A percentile compares a stretch with the other conserved stretches of the same genome.
phyloP scores from a whole-genome alignment of 2,329 filamentous ascomycete species.

The Fusarium denticulatum region DNA sequence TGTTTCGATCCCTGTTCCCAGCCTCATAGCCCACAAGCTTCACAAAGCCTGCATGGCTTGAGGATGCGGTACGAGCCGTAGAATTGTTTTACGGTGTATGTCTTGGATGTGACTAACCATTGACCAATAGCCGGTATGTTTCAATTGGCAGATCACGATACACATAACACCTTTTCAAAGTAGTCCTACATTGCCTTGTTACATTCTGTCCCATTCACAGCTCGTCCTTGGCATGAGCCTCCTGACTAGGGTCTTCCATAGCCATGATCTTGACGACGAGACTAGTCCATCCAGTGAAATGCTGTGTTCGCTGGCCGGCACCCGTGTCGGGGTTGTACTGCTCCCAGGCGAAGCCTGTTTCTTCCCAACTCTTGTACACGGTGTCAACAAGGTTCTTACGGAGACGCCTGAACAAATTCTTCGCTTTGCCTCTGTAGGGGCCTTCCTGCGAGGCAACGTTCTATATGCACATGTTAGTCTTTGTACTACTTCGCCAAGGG shows the following conservation, averaged over 20 bases:
- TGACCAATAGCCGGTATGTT: slow-evolving; percentile 1
- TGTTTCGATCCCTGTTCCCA: slow-evolving; percentile 11
- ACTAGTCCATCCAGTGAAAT: slow-evolving; percentile 99
- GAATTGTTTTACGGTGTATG: slow-evolving; percentile 13
- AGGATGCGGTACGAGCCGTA: slow-evolving; percentile 21
- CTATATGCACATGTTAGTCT: slow-evolving; percentile 51
- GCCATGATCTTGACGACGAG: slow-evolving; percentile 97
- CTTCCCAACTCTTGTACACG: slow-evolving; percentile 86
- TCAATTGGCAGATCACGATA: slow-evolving; percentile 6
- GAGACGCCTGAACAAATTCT: slow-evolving; percentile 78
- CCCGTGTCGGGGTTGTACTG: slow-evolving; percentile 97
- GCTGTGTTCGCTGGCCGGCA: slow-evolving; percentile 92
- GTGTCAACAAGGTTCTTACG: slow-evolving; percentile 89
- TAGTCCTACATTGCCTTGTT: slow-evolving; percentile 3
- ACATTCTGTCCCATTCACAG: slow-evolving; percentile 48
- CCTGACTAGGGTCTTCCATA: slow-evolving; percentile 75
- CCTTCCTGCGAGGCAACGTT: slow-evolving; percentile 72
- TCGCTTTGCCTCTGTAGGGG: slow-evolving; percentile 74
- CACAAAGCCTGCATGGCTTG: slow-evolving; percentile 31
- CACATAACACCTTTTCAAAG: slow-evolving; percentile 1
- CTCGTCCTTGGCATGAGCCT: slow-evolving; percentile 56
- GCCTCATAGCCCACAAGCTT: slow-evolving; percentile 6
- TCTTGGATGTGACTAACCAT: neutral
- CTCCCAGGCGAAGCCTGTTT: slow-evolving; percentile 97
- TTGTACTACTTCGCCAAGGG: neutral